Evolutionary conservation across 2,329 filamentous ascomycete species (phyloP).

Genomic region (Cadophora luteo-olivacea): DNA sequence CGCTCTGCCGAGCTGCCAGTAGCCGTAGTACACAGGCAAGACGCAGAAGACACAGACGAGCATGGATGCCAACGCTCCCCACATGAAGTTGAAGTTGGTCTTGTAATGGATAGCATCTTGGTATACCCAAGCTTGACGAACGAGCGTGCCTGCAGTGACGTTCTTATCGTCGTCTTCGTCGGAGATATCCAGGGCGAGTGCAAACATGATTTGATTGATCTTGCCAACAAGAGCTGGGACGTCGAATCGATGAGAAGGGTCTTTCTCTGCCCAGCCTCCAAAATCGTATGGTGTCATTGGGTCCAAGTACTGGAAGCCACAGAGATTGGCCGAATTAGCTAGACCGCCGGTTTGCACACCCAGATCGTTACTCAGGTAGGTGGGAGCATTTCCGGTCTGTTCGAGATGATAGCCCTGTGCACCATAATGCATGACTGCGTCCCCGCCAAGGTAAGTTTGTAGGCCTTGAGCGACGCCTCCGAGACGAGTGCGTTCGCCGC

Average conservation of each 20-base stretch:
- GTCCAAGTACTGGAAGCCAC: conserved; percentile 8
- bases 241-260: conserved; percentile 11
- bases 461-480: conserved; percentile 12
- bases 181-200: conserved; percentile 1
- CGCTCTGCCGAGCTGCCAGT: conserved; percentile 10
- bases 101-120: conserved; percentile 16
- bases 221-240: not conserved
- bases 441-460: conserved; percentile 12
- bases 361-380: conserved; percentile 9
- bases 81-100: conserved; percentile 13
- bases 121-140: not conserved
- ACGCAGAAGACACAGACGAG: conserved; percentile 15
- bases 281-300: conserved; percentile 4
- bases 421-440: conserved; percentile 13
- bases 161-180: conserved; percentile 17
- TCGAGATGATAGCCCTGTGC: conserved; percentile 17
- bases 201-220: conserved; percentile 18
- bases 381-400: not conserved
- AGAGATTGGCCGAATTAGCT: conserved; percentile 8
- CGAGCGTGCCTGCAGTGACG: conserved; percentile 1
- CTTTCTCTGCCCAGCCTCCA: conserved; percentile 10
- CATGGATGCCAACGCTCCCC: conserved; percentile 12
- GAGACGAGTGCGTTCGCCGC: conserved; percentile 12
- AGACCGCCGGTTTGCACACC: conserved; percentile 1
- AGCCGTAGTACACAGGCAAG: conserved; percentile 10